These are phyloP conservation scores for Evernia prunastri DNA, from an alignment of 495 filamentous ascomycete species.

Conservation along the genomic window DNA sequence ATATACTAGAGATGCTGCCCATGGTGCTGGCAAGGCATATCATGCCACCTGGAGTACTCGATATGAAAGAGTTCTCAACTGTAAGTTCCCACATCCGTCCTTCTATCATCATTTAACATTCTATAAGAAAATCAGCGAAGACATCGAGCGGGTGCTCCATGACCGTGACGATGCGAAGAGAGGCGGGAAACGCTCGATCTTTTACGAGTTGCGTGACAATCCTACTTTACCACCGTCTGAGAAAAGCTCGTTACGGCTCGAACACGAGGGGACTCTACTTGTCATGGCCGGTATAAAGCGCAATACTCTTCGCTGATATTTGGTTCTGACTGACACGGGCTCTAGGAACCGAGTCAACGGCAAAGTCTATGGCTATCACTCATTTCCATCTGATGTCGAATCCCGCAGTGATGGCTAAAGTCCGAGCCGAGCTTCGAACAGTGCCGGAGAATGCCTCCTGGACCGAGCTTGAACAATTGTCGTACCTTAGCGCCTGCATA, in stretches of 20 bases:
- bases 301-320: too few species aligned
- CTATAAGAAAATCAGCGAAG: neutral
- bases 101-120: too few species aligned
- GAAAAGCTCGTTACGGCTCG: constrained; percentile 34
- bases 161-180: constrained; percentile 24
- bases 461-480: constrained; percentile 30
- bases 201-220: constrained; percentile 28
- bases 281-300: constrained; percentile 31
- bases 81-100: constrained; percentile 32
- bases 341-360: constrained; percentile 26
- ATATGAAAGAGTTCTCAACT: constrained; percentile 35
- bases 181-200: constrained; percentile 13
- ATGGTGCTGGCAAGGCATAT: constrained; percentile 34
- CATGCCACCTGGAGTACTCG: constrained; percentile 37
- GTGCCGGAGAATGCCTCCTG: constrained; percentile 21
- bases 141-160: neutral
- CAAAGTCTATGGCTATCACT: constrained; percentile 27
- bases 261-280: constrained; percentile 36
- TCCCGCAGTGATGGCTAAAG: constrained; percentile 28
- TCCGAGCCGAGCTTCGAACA: constrained; percentile 31
- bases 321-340: neutral
- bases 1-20: constrained; percentile 36
- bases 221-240: constrained; percentile 31
- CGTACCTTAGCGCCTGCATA: constrained; percentile 38
- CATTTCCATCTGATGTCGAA: constrained; percentile 35